These are phyloP conservation scores for Aegilops longissima DNA, from an alignment of 176 grass and related monocot genomes.

Conservation along the genomic window DNA sequence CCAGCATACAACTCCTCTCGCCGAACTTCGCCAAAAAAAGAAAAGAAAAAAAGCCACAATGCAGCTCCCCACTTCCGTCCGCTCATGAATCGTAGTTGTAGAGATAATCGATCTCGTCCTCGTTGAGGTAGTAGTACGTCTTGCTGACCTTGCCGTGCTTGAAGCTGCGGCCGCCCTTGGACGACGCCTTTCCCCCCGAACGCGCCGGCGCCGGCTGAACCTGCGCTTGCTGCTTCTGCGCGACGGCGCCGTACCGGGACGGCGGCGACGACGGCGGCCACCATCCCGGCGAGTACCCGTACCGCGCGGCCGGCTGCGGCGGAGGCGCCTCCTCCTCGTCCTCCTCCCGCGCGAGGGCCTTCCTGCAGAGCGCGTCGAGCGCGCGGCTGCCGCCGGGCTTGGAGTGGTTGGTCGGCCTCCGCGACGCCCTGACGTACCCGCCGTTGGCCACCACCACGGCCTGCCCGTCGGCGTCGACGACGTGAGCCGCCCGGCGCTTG, in stretches of 20 bases:
- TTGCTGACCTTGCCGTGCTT: not conserved
- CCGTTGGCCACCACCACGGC: slow-evolving; percentile 6
- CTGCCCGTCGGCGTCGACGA: not conserved
- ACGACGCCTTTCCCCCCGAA: not conserved
- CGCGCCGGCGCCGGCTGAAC: not conserved
- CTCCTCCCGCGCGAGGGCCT: not conserved
- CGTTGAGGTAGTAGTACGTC: not conserved
- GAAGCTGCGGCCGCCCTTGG: not conserved
- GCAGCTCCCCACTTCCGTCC: not conserved
- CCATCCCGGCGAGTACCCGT: not conserved
- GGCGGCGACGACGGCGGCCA: not conserved
- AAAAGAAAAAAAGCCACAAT: not conserved
- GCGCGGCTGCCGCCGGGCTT: not conserved
- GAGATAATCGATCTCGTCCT: not conserved
- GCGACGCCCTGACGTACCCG: slow-evolving; percentile 18
- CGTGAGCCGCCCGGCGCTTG: slow-evolving; percentile 25
- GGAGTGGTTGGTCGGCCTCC: slow-evolving; percentile 12
- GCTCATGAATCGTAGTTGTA: not conserved
- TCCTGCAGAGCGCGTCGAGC: not conserved
- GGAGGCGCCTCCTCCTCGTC: not conserved
- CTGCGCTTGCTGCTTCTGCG: not conserved
- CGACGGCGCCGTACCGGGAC: not conserved
- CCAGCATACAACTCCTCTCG: not conserved
- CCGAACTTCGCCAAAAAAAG: not conserved
- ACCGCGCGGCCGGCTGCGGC: not conserved